phyloP scores from a whole-genome alignment of 23 red algal species.

The Pyropia haitanensis region DNA sequence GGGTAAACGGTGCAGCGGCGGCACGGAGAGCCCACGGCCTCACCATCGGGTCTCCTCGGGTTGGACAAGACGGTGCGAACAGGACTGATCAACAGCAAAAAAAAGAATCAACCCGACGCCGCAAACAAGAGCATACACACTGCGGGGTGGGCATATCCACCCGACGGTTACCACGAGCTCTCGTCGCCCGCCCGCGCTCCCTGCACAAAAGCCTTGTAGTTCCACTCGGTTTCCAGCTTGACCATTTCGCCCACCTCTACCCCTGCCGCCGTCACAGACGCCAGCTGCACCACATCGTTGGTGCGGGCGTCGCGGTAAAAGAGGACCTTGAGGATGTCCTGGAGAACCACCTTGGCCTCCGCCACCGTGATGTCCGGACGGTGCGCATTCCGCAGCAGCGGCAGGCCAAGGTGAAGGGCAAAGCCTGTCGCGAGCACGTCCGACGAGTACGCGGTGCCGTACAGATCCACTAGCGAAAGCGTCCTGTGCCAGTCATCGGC shows the following conservation, averaged over 20 bases:
- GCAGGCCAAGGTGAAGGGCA: conserved; percentile 73
- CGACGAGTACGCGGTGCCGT: conserved; percentile 62
- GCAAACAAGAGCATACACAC: too few species aligned
- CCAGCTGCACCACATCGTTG: conserved; percentile 63
- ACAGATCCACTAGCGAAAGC: conserved; percentile 48
- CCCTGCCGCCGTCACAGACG: conserved; percentile 58
- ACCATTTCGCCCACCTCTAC: conserved; percentile 34
- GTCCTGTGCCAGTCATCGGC: not conserved
- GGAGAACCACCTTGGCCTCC: conserved; percentile 50
- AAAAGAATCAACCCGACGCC: too few species aligned
- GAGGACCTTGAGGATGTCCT: conserved; percentile 70
- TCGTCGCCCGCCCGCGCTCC: conserved; percentile 51
- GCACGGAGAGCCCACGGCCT: too few species aligned
- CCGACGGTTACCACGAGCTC: conserved; percentile 57
- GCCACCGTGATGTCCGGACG: conserved; percentile 68
- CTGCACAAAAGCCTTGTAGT: conserved; percentile 58
- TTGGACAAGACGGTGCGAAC: too few species aligned
- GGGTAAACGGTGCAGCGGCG: too few species aligned
- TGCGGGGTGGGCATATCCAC: too few species aligned
- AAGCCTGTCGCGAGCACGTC: conserved; percentile 87
- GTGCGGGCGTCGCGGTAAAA: conserved; percentile 92
- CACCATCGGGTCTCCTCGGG: too few species aligned
- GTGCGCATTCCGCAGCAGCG: conserved; percentile 81
- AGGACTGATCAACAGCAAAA: too few species aligned
- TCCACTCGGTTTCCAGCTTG: conserved; percentile 77